Evolutionary conservation across 108 stramenopile genomes (phyloP).

Genomic region (Cyclotella baltica): DNA sequence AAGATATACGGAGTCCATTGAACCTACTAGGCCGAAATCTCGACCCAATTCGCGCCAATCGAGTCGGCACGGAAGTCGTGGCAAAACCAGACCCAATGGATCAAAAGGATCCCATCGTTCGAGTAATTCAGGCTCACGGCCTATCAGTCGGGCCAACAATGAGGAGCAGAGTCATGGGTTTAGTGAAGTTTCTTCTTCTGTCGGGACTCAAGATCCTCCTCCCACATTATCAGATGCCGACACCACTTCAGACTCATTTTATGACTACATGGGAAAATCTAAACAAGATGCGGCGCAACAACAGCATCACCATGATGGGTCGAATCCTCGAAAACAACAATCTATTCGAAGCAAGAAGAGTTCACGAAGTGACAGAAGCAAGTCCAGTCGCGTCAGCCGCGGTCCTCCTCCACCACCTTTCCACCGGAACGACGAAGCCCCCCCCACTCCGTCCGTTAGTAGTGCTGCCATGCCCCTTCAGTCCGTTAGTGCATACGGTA

Average conservation of each 20-base stretch:
- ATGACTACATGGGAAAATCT: neutral
- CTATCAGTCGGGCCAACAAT: neutral
- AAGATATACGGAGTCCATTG: neutral
- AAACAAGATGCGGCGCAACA: neutral
- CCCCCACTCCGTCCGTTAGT: neutral
- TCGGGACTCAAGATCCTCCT: conserved; percentile 18
- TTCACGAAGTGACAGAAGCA: neutral
- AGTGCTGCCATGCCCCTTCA: conserved; percentile 18
- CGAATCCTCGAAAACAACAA: too few species aligned
- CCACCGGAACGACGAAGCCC: neutral
- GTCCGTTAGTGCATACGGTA: conserved; percentile 16
- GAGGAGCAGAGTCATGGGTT: too few species aligned
- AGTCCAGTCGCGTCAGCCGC: neutral
- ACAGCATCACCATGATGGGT: neutral
- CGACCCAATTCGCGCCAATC: neutral
- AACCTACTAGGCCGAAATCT: neutral
- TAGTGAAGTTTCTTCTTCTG: too few species aligned
- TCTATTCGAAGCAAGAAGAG: neutral
- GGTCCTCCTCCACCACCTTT: conserved; percentile 39
- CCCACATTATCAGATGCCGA: conserved; percentile 24
- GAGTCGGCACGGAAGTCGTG: neutral
- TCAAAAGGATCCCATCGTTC: neutral
- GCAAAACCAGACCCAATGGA: neutral
- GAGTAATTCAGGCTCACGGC: neutral
- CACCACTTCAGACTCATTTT: neutral